Conservation (phyloP, 352 stramenopile genomes). For the Pelagophyceae sp. region DNA sequence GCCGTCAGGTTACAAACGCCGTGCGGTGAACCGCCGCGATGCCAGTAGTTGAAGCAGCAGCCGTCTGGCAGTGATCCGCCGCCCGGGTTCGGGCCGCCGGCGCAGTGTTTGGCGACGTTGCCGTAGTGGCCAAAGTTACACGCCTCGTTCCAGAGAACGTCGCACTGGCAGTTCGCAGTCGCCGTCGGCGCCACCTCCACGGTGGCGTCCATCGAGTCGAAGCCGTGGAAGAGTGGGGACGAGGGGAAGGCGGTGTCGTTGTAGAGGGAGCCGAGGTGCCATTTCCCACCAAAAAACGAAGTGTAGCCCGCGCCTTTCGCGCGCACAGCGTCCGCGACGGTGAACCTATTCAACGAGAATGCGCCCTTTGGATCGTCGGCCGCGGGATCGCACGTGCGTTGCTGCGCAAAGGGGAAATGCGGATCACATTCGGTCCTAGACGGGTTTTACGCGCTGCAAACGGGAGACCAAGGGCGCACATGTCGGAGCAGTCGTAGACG, state of each 20-base stretch:
- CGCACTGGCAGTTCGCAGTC: constrained; percentile 31
- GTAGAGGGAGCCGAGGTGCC: constrained; percentile 33
- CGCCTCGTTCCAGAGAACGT: constrained; percentile 24
- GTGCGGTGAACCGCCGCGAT: constrained; percentile 25
- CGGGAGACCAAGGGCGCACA: no score
- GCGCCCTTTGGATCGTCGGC: constrained; percentile 30
- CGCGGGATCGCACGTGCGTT: constrained; percentile 30
- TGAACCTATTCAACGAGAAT: no score
- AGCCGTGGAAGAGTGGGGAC: constrained; percentile 29
- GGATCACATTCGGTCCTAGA: constrained; percentile 29
- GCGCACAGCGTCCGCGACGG: constrained; percentile 28
- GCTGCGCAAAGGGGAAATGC: constrained; percentile 18
- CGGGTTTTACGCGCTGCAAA: no score
- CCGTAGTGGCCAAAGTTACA: constrained; percentile 34
- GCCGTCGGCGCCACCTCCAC: constrained; percentile 33
- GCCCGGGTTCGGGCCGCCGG: constrained; percentile 3
- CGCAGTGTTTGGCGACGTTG: constrained; percentile 25
- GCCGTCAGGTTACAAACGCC: constrained; percentile 32
- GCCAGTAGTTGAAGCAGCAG: constrained; percentile 39
- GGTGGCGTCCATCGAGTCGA: constrained; percentile 30
- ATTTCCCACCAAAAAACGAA: constrained; percentile 32
- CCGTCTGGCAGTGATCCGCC: constrained; percentile 20
- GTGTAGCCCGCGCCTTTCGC: constrained; percentile 13
- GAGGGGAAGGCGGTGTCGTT: constrained; percentile 30
- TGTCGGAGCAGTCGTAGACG: constrained; percentile 33